Evolutionary conservation across 1,284 basidiomycete species (phyloP), one percentile per base, ranked within the genome.

Genomic region (Pyrrhoderma lamaoense): DNA sequence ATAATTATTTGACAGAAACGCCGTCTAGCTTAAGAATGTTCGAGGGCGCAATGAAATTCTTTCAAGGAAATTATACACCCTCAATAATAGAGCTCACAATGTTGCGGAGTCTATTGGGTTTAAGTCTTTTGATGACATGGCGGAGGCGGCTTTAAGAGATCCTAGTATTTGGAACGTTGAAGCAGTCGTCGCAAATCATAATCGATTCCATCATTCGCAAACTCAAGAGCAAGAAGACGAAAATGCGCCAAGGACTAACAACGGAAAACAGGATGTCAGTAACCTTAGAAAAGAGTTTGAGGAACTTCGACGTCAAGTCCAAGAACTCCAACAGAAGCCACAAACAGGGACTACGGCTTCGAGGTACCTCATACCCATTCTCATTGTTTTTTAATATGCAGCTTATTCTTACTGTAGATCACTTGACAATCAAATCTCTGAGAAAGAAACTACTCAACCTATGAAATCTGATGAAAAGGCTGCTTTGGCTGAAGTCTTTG

Each of bases 21-120:
- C 11, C 11, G 11, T 23, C 25, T 34, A 56, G 60, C 47, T 46
- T 36, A 57, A 34, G 13, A 57, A 57, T 43, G 31, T 55, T 21
- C 49, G 47, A 5, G 31, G 40, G 2, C 46, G 51, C 3, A 59
- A 58, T 43, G 58, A 59, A 40, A 47, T 39, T 11, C 45, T 61
- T 18, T 48, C 50, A 9, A 53, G 47, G 27, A 45, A 52, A 27
- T 42, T 56, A 3, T 61, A 54, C 39, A 47, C 55, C 31, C 42
- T 55, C 34, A 49, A 59, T 21, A 57, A 61, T 22, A 52, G 55
- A 2, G 38, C 47, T 23, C 47, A 40, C 2, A 52, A 53, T 22
- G 47, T 58, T 2, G 54, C 56, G 3, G 57, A 56, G 19, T 52
- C 46, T 3, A 57, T 61, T 18, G 60, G 60, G 11, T 61, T 59